These are phyloP conservation scores for Erucastrum elatum DNA, from an alignment of 345 rosid species.

Conservation along the genomic window DNA sequence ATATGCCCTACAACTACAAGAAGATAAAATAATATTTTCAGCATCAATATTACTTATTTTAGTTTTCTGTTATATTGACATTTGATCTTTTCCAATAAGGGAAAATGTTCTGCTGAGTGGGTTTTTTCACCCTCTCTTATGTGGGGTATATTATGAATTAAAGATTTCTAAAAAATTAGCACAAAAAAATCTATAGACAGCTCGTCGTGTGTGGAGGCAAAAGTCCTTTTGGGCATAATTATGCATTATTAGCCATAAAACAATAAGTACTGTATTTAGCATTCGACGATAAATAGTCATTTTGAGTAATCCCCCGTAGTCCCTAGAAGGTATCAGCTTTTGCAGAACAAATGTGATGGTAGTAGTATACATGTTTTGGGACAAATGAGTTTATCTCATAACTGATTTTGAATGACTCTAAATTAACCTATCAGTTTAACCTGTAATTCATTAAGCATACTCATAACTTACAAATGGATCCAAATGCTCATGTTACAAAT, in stretches of 20 bases:
- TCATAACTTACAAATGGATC: not conserved
- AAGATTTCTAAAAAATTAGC: not conserved
- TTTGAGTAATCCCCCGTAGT: not conserved
- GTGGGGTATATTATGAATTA: not conserved
- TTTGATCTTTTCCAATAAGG: constrained; percentile 10
- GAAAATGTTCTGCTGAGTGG: constrained; percentile 11
- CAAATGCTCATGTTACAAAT: not conserved
- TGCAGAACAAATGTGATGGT: not conserved
- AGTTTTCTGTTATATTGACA: constrained; percentile 23
- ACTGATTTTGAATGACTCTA: not conserved
- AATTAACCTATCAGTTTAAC: not conserved
- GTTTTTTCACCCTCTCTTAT: not conserved
- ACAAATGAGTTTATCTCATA: not conserved
- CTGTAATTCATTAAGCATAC: not conserved
- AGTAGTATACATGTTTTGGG: not conserved
- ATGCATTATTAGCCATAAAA: too few species aligned
- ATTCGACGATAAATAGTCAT: constrained; percentile 1
- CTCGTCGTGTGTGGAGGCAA: not conserved
- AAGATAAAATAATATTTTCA: constrained; percentile 4
- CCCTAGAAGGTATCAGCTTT: not conserved
- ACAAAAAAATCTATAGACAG: constrained; percentile 20
- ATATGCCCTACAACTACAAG: constrained; percentile 26
- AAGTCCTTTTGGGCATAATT: too few species aligned
- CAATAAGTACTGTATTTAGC: not conserved
- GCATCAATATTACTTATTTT: not conserved